phyloP scores from a whole-genome alignment of 257 asterid genomes.

The Orobanche coerulescens region DNA sequence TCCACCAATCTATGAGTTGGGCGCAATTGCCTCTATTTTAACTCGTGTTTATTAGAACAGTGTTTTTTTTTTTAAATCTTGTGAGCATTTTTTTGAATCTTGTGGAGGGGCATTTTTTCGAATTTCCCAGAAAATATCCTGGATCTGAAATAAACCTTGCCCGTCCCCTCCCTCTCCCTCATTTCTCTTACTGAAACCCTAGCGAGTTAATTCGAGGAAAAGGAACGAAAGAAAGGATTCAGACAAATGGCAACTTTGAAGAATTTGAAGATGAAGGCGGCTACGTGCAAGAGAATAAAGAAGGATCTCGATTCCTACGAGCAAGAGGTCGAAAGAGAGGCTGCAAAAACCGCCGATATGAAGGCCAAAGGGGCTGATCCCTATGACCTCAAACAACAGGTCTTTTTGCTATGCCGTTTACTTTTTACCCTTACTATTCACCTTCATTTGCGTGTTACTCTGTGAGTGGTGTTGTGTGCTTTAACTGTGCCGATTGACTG shows the following conservation, averaged over 20 bases:
- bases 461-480: neutral
- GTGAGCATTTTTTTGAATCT: too few species aligned
- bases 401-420: slow-evolving; percentile 12
- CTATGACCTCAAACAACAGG: slow-evolving; percentile 89
- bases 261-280: slow-evolving; percentile 80
- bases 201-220: neutral
- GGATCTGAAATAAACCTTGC: too few species aligned
- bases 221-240: neutral
- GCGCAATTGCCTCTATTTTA: too few species aligned
- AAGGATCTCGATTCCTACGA: slow-evolving; percentile 83
- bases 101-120: too few species aligned
- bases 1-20: too few species aligned
- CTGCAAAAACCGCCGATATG: slow-evolving; percentile 81
- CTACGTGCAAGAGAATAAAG: slow-evolving; percentile 70
- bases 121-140: too few species aligned
- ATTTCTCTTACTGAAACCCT: neutral
- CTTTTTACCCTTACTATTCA: neutral
- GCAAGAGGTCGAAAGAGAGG: slow-evolving; percentile 78
- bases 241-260: slow-evolving; percentile 44
- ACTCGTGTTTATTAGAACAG: too few species aligned
- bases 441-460: neutral
- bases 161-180: neutral
- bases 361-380: slow-evolving; percentile 78
- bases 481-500: neutral
- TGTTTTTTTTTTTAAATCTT: too few species aligned